Base-by-base conservation (phyloP, 176 grass and related monocot species). In the Pontederia crassipes region DNA sequence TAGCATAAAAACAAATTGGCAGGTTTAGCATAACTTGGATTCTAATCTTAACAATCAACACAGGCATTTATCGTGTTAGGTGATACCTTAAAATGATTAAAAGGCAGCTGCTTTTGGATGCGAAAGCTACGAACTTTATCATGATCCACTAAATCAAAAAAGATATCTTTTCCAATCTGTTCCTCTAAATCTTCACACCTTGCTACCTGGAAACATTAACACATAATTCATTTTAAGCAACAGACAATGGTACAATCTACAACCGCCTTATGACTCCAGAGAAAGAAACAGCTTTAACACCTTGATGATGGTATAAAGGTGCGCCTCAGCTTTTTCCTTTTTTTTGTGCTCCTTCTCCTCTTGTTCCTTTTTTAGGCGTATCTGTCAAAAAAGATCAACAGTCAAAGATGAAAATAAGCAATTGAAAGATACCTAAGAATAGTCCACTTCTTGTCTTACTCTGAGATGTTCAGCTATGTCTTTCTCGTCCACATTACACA, bases 251-350 rank as follows among this genome's bases (percentile, higher is more conserved):
- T 3, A 55, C 29, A 64, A 75, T 10, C 46, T 73, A 55, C 48
- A 24, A 59, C 10, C 54, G 11, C 60, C 32, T 11, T 49, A 61
- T 55, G 17, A 49, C 32, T 55, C 69, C 51, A 54, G 26, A 52
- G 26, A 52, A 48, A 72, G 47, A 68, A 68, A 52, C 49, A 15
- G 77, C 12, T 57, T 1, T 45, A 71, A 76, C 48, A 98, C 94
- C 94, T 98, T 98, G 72, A 98, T 89, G 55, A 98, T 89, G 48
- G 94, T 98, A 75, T 98, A 98, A 58, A 98, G 79, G 72, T 98
- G 88, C 45, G 94, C 94, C 77, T 98, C 94, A 57, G 94, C 94
- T 83, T 98, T 98, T 69, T 98, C 88, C 48, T 98, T 98, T 69
- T 98, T 98, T 51, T 89, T 81, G 12, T 81, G 94, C 61, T 93